These are phyloP conservation scores for Epichloe bromicola DNA, from an alignment of 2,329 filamentous ascomycete genomes.

Conservation along the genomic window DNA sequence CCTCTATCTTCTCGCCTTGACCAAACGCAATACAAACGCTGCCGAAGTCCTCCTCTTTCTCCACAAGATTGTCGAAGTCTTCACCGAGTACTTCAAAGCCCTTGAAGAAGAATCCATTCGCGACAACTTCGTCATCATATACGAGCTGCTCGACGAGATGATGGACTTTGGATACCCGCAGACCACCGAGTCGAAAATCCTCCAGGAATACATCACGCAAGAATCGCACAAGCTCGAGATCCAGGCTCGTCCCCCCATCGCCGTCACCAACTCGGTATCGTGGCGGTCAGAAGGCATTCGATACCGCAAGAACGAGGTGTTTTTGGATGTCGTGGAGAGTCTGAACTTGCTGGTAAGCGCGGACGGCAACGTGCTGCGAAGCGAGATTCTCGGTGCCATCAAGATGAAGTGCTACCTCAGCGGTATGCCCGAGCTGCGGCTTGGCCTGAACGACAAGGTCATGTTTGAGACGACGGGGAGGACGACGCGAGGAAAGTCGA, in stretches of 20 bases:
- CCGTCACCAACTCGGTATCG: slow-evolving; percentile 94
- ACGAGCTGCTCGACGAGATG: slow-evolving; percentile 98
- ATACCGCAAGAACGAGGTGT: slow-evolving; percentile 98
- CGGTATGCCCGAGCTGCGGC: slow-evolving; percentile 89
- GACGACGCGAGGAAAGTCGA: slow-evolving; percentile 86
- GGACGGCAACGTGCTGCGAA: slow-evolving; percentile 88
- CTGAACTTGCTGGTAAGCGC: slow-evolving; percentile 90
- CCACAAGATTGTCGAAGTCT: slow-evolving; percentile 96
- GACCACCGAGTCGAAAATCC: slow-evolving; percentile 94
- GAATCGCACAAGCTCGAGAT: slow-evolving; percentile 98
- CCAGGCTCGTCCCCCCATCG: slow-evolving; percentile 93
- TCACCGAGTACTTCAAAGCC: slow-evolving; percentile 99
- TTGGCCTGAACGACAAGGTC: slow-evolving; percentile 96
- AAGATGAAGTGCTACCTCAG: slow-evolving; percentile 99
- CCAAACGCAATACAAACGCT: slow-evolving; percentile 97
- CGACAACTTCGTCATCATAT: slow-evolving; percentile 99
- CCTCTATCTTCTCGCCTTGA: slow-evolving; percentile 92
- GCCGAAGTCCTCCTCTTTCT: slow-evolving; percentile 97
- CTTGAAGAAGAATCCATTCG: slow-evolving; percentile 97
- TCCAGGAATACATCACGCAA: slow-evolving; percentile 98
- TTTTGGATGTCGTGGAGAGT: slow-evolving; percentile 92
- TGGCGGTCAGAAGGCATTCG: slow-evolving; percentile 97
- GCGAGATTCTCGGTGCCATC: slow-evolving; percentile 90
- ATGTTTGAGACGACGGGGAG: slow-evolving; percentile 98
- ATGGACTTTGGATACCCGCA: slow-evolving; percentile 99